Conservation (phyloP, 768 basidiomycete genomes). For the Suillus brevipes region DNA sequence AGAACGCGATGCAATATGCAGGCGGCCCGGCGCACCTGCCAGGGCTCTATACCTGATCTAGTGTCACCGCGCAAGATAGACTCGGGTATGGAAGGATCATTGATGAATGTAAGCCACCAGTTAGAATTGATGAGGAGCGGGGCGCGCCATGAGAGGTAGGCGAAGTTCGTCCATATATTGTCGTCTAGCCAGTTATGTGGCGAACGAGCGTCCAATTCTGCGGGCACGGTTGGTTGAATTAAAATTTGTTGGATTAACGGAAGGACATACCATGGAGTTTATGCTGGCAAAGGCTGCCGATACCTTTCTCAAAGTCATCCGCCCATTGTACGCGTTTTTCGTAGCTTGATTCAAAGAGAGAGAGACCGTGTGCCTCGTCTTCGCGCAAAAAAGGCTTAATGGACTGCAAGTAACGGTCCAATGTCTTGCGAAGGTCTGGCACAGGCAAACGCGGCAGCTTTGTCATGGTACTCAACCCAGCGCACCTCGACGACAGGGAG, state of each 20-base stretch:
- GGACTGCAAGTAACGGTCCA: constrained; percentile 77
- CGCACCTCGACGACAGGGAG: not conserved
- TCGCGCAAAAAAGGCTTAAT: constrained; percentile 79
- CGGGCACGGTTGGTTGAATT: no score
- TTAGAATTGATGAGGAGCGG: constrained; percentile 90
- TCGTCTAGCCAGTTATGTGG: constrained; percentile 95
- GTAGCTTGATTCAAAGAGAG: constrained; percentile 51
- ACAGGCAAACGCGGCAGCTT: constrained; percentile 75
- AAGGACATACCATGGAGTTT: constrained; percentile 62
- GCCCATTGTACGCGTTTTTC: constrained; percentile 59
- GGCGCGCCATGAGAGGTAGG: constrained; percentile 85
- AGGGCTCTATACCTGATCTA: constrained; percentile 55
- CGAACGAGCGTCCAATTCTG: constrained; percentile 58
- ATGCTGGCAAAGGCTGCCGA: constrained; percentile 70
- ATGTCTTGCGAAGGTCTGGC: constrained; percentile 71
- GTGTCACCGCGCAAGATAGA: constrained; percentile 24
- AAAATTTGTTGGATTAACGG: not conserved
- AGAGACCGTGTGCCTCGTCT: constrained; percentile 60
- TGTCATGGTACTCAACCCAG: constrained; percentile 5
- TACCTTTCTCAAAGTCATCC: constrained; percentile 66
- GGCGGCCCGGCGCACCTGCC: constrained; percentile 85
- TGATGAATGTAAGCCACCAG: constrained; percentile 90
- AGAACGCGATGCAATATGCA: constrained; percentile 76
- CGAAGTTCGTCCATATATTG: constrained; percentile 85
- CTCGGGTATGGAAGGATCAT: constrained; percentile 66